Evolutionary conservation across 805 yeast genomes (phyloP), one percentile per base, ranked within the genome.

Genomic region (Candida morakotiae): DNA sequence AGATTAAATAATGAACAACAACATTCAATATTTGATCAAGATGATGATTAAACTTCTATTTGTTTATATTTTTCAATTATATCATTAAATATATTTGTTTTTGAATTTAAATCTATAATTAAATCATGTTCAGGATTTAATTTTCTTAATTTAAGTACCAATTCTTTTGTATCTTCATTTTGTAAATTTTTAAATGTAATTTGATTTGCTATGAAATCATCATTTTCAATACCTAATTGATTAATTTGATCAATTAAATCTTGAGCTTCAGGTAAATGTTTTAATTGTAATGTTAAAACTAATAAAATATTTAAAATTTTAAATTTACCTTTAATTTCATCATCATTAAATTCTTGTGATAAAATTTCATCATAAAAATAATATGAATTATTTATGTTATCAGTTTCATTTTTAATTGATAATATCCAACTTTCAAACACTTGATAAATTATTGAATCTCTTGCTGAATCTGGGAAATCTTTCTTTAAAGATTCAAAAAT

Each of bases 291-390:
- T 44, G 89, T 87, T 42, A 88, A 70, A 9, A 80, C 83, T 30
- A 87, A 73, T 52, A 87, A 76, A 27, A 83, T 81, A 38, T 49
- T 57, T 47, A 83, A 71, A 13, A 62, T 42, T 39, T 53, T 58
- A 46, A 53, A 57, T 43, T 60, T 60, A 17, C 68, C 65, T 28
- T 49, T 55, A 4, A 51, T 41, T 35, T 66, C 62, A 32, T 66
- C 71, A 30, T 58, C 62, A 28, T 64, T 67, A 31, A 63, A 64
- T 42, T 63, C 69, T 9, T 51, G 44, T 9, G 83, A 79, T 29
- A 87, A 69, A 40, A 84, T 67, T 62, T 91, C 98, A 60, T 91
- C 97, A 56, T 73, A 84, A 53, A 83, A 81, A 55, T 80, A 83
- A 58, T 60, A 63, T 4, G 69, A 46, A 44, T 62, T 64, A 43